Base-by-base conservation (phyloP, 148 eudicot genomes). In the Nepenthes gracilis region DNA sequence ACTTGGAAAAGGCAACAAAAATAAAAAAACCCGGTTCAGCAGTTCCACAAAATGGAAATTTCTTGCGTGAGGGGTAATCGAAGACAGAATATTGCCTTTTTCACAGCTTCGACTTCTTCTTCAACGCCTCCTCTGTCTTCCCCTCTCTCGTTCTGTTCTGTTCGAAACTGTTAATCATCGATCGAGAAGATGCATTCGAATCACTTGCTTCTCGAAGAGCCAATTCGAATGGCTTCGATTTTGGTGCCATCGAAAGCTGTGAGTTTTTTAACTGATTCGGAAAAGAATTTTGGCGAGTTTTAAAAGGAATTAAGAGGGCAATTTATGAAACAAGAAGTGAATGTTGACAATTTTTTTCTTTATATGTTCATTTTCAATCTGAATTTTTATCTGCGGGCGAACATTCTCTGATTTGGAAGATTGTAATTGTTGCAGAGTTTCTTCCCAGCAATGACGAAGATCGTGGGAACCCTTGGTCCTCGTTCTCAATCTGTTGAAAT, bases 211-310 rank as follows among this genome's bases (percentile, higher is more conserved):
- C 94, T 92, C 54, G 96, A 92, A 63, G 98, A 92, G 76, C 98
- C 98, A 0, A 88, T 92, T 66, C 63, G 98, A n/a, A 92, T 92
- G 98, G 96, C 88, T 34, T 81, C 98, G 54, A 83, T 92, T 35
- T 83, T 92, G n/a, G 96, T 88, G 67, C 96, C 98, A 6, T 88
- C 98, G 2, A 88, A 79, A 84, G 53, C 96, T 55, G 98, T 92
- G 61, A 64, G 72, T 63, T 14, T 5, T 48, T 43, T 47, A 36
- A 23, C 34, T 12, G 23, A 33, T 11, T 23, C 37, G 58, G 11
- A 33, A 54, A 54, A 54, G 15, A 45, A 45, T 6, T 6, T 45
- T 45, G 48, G 23, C 23, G 0, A 45, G 11, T 45, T 45, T 45
- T 6, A 45, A 11, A 11, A 11, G 1, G 6, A 45, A 5, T 45